phyloP scores from a whole-genome alignment of 2,329 filamentous ascomycete species.

The Graphium sp. region DNA sequence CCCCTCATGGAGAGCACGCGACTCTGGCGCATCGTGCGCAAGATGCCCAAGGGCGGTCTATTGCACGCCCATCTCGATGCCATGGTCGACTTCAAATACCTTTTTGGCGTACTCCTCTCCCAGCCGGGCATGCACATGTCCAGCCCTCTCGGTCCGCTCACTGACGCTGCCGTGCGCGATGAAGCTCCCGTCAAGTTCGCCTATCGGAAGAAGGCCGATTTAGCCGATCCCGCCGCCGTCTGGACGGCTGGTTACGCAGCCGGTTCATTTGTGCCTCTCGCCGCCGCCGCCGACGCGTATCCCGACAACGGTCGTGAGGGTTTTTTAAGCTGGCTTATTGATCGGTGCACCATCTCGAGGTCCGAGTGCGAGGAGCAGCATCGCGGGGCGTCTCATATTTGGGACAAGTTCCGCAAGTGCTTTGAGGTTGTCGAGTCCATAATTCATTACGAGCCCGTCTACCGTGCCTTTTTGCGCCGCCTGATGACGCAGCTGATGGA shows the following conservation, averaged over 20 bases:
- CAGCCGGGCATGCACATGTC: constrained; percentile 63
- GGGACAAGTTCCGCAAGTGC: constrained; percentile 62
- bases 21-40: constrained; percentile 69
- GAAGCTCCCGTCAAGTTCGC: constrained; percentile 44
- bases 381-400: constrained; percentile 69
- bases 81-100: constrained; percentile 74
- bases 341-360: constrained; percentile 52
- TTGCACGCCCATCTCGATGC: constrained; percentile 82
- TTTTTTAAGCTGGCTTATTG: constrained; percentile 64
- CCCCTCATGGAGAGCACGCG: constrained; percentile 71
- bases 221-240: constrained; percentile 20
- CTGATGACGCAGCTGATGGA: constrained; percentile 56
- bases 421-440: constrained; percentile 61
- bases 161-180: constrained; percentile 31
- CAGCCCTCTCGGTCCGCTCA: constrained; percentile 33
- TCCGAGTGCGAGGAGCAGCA: constrained; percentile 65
- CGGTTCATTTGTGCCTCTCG: constrained; percentile 38
- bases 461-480: constrained; percentile 54
- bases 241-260: constrained; percentile 51
- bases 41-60: constrained; percentile 78
- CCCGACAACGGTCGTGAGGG: constrained; percentile 53
- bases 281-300: constrained; percentile 54
- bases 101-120: constrained; percentile 54
- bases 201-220: constrained; percentile 26
- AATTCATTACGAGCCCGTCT: constrained; percentile 82